A percentile compares a stretch with the other conserved stretches of the same genome.
Evolutionary conservation across 1,139 yeast species (phyloP).

Genomic region (Geotrichum citri-aurantii): DNA sequence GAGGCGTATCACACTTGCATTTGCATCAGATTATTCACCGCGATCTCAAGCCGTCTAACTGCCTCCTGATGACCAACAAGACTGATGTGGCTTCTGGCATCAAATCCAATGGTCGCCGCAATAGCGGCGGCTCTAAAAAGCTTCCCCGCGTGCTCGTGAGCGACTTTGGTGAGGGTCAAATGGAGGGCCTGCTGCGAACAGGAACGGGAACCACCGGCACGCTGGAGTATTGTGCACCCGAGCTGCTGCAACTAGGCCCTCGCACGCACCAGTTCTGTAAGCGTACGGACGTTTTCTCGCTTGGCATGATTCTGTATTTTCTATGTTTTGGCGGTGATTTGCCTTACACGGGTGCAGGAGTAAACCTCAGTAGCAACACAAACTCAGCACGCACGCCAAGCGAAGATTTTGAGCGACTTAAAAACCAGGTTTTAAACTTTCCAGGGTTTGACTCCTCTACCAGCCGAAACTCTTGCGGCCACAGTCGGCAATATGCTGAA

Average conservation of each 20-base stretch:
- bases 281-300: constrained; percentile 71
- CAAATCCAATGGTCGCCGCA: not conserved
- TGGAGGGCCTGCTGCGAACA: constrained; percentile 51
- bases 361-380: constrained; percentile 3
- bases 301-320: constrained; percentile 75
- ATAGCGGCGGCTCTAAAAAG: constrained; percentile 21
- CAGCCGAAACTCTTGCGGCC: not conserved
- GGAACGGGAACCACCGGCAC: constrained; percentile 84
- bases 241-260: constrained; percentile 36
- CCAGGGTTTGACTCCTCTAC: constrained; percentile 29
- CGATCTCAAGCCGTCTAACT: constrained; percentile 84
- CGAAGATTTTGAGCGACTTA: constrained; percentile 36
- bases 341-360: constrained; percentile 44
- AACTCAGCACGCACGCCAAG: not conserved
- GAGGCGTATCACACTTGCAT: constrained; percentile 70
- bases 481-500: not conserved
- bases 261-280: constrained; percentile 45
- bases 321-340: constrained; percentile 57
- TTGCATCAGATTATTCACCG: constrained; percentile 71
- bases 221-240: constrained; percentile 82
- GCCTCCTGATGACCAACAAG: constrained; percentile 47
- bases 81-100: not conserved
- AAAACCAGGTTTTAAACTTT: constrained; percentile 39
- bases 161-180: constrained; percentile 86
- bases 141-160: constrained; percentile 72